These are phyloP conservation scores for Pseudopyrenochaeta lycopersici DNA, from an alignment of 2,329 filamentous ascomycete genomes.

Conservation along the genomic window DNA sequence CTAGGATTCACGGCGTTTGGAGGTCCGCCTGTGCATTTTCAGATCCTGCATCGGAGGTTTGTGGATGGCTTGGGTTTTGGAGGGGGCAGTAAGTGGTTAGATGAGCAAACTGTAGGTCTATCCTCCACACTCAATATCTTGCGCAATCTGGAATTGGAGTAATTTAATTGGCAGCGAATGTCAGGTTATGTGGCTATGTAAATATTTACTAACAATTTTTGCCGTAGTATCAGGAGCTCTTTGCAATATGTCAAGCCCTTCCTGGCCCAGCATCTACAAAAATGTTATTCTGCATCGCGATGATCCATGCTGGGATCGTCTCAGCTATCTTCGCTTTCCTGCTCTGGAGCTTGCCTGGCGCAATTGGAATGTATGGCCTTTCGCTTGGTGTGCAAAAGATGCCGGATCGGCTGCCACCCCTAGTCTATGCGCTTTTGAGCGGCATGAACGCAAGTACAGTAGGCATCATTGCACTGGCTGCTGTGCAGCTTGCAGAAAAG, in stretches of 20 bases:
- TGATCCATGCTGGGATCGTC: conserved; percentile 69
- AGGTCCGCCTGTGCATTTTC: conserved; percentile 74
- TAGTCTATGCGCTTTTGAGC: conserved; percentile 74
- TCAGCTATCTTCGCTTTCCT: conserved; percentile 68
- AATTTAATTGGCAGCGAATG: not conserved
- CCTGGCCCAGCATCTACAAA: conserved; percentile 76
- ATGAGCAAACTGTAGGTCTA: conserved; percentile 68
- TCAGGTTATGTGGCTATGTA: too few species aligned
- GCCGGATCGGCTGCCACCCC: conserved; percentile 64
- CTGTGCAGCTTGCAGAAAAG: conserved; percentile 72
- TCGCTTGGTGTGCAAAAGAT: conserved; percentile 71
- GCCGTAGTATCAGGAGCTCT: conserved; percentile 73
- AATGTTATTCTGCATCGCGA: conserved; percentile 73
- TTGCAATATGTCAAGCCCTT: conserved; percentile 73
- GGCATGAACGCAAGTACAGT: conserved; percentile 78
- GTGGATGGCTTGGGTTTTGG: conserved; percentile 60
- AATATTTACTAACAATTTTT: too few species aligned
- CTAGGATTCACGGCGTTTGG: conserved; percentile 73
- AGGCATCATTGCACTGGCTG: conserved; percentile 75
- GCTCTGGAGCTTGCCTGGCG: conserved; percentile 75
- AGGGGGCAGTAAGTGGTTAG: conserved; percentile 68
- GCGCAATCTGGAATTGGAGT: not conserved
- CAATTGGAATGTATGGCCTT: conserved; percentile 74
- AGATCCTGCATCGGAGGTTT: conserved; percentile 71
- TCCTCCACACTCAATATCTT: not conserved